These are phyloP conservation scores for Paraconiothyrium sp. DNA, from an alignment of 2,329 filamentous ascomycete genomes.

Conservation along the genomic window DNA sequence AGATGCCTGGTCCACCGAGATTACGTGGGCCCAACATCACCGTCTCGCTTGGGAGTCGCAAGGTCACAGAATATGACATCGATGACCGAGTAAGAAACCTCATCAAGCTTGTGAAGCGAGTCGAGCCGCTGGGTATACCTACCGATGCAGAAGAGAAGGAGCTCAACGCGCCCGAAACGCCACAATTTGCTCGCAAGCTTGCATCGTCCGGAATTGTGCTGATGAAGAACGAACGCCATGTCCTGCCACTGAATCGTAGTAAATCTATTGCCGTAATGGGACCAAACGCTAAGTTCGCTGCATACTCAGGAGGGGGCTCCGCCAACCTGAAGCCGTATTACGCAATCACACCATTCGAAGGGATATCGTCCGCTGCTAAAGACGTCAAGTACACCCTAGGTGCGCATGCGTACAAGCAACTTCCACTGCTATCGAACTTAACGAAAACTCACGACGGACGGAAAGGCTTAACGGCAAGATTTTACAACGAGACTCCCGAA, in stretches of 20 bases:
- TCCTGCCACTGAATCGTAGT: conserved; percentile 12
- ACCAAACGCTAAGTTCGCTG: conserved; percentile 69
- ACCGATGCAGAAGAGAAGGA: conserved; percentile 60
- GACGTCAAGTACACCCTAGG: conserved; percentile 33
- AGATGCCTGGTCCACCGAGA: conserved; percentile 38
- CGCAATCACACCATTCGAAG: conserved; percentile 37
- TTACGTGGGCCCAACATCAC: conserved; percentile 7
- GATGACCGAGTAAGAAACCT: conserved; percentile 23
- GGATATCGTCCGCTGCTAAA: conserved; percentile 39
- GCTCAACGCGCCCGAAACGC: conserved; percentile 60
- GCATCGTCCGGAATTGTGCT: conserved; percentile 18
- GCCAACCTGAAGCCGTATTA: conserved; percentile 39
- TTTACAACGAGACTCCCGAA: conserved; percentile 37
- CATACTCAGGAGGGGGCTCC: conserved; percentile 46
- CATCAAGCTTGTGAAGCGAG: conserved; percentile 71
- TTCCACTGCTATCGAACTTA: conserved; percentile 22
- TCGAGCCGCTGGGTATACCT: conserved; percentile 63
- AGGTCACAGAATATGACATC: conserved; percentile 63
- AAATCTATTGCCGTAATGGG: conserved; percentile 70
- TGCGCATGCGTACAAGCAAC: not conserved
- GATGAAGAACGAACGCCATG: conserved; percentile 20
- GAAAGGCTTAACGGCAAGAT: conserved; percentile 33
- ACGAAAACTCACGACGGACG: conserved; percentile 5
- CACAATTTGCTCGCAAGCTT: conserved; percentile 26
- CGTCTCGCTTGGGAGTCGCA: conserved; percentile 8